Percentiles rank a stretch among this genome's conserved stretches.
Conservation (phyloP, 192 early-diverging fungal species). For the Helicostylum pulchrum region DNA sequence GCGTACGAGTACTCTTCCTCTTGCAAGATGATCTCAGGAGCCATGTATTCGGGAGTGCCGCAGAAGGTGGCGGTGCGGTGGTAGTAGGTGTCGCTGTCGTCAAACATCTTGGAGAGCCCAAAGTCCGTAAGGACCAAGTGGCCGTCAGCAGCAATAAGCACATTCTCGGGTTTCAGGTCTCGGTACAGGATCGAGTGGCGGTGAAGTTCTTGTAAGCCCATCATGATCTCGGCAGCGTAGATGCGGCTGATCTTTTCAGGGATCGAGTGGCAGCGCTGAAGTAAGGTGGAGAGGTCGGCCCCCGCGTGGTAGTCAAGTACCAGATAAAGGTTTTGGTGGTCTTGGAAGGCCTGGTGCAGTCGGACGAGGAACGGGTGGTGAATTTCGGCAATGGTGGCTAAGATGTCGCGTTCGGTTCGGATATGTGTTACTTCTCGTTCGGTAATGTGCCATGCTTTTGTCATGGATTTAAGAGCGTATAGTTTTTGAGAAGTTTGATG, state of each 20-base stretch:
- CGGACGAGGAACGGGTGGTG: constrained; percentile 91
- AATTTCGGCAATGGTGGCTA: constrained; percentile 62
- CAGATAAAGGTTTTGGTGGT: constrained; percentile 78
- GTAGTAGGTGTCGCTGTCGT: constrained; percentile 17
- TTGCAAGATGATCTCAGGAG: constrained; percentile 77
- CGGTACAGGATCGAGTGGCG: constrained; percentile 85
- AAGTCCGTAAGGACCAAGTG: constrained; percentile 92
- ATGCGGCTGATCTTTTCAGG: constrained; percentile 53
- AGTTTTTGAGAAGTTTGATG: constrained; percentile 42
- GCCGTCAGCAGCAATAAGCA: constrained; percentile 71
- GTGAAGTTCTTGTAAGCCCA: constrained; percentile 89
- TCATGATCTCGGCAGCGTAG: constrained; percentile 85
- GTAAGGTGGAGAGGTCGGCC: constrained; percentile 88
- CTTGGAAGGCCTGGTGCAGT: constrained; percentile 89
- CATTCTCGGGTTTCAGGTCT: constrained; percentile 79
- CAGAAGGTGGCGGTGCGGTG: constrained; percentile 65
- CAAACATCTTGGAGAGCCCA: constrained; percentile 81
- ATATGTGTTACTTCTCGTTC: constrained; percentile 78
- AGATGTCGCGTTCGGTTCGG: constrained; percentile 80
- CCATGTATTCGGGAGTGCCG: constrained; percentile 80
- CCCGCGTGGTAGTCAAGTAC: constrained; percentile 89
- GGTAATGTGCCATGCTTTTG: constrained; percentile 65
- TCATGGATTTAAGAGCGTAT: constrained; percentile 54
- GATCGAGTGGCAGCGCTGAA: constrained; percentile 65
- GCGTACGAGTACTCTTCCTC: constrained; percentile 61